phyloP scores from a whole-genome alignment of 768 basidiomycete species.

The Calvatia gigantea region DNA sequence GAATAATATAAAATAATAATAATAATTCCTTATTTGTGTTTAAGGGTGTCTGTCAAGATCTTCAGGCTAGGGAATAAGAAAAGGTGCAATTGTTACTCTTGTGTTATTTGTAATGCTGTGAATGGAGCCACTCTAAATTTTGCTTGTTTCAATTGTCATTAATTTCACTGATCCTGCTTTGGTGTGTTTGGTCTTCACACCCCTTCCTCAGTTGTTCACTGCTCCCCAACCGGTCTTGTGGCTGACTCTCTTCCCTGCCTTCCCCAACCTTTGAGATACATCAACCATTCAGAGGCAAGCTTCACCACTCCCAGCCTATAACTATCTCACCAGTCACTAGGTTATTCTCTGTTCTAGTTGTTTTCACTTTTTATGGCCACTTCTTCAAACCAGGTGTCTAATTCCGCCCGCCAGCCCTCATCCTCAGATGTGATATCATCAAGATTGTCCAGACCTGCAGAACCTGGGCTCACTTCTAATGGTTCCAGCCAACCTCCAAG shows the following conservation, averaged over 20 bases:
- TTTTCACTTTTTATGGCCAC: slow-evolving; percentile 37
- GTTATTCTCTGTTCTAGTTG: not conserved
- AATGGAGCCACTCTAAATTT: not conserved
- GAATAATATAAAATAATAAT: not conserved
- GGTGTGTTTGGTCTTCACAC: slow-evolving; percentile 30
- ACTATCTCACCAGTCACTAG: not conserved
- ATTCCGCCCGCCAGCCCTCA: slow-evolving; percentile 26
- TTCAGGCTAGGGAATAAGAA: too few species aligned
- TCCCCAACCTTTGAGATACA: not conserved
- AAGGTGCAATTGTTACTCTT: too few species aligned
- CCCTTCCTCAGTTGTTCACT: not conserved
- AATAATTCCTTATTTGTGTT: not conserved
- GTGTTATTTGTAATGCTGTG: not conserved
- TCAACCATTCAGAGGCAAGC: not conserved
- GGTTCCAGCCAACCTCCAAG: slow-evolving; percentile 38
- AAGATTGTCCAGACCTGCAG: slow-evolving; percentile 45
- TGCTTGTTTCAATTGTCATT: not conserved
- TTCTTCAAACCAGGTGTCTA: slow-evolving; percentile 28
- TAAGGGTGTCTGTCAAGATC: too few species aligned
- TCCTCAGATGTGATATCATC: slow-evolving; percentile 14
- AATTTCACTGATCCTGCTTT: slow-evolving; percentile 25
- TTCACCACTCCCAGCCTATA: not conserved
- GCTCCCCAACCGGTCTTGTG: not conserved
- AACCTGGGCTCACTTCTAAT: slow-evolving; percentile 45
- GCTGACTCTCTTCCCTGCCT: not conserved